Base-by-base conservation (phyloP, 768 basidiomycete genomes). In the Amanita polypyramis region DNA sequence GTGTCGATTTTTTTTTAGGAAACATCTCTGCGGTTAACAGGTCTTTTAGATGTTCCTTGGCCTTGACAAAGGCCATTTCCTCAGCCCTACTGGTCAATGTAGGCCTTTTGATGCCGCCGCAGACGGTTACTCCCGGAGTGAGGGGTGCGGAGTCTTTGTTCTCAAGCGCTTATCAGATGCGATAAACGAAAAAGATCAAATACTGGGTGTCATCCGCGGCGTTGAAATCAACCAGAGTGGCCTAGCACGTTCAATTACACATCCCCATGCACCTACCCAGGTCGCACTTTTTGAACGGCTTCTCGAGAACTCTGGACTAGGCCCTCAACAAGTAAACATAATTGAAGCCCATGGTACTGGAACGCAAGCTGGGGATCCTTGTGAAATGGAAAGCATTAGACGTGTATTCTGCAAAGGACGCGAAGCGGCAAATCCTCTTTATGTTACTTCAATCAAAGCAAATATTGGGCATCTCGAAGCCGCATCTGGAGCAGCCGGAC, bases 261-360 rank as follows among this genome's bases (percentile, higher is more conserved):
- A 80, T 50, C 85, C 85, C 1, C 84, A 89, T 56, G 61, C 64
- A 0, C 71, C 75, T 2, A 77, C 83, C 1, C 85, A 86, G 54
- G 62, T 67, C 5, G 54, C 60, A 10, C 74, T 89, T n/a, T 74
- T 85, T 52, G 58, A 58, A 33, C 67, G 62, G 2, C 60, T 82
- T 17, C 60, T 84, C 11, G 55, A 62, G 11, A 63, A 61, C 35
- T 64, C 79, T 14, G 69, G 70, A 3, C 56, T 82, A 9, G 58
- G 64, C 34, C 63, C 77, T 0, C 55, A 54, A 32, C 66, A 73
- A 2, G 64, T 89, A 45, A 76, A 72, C 51, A 74, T 85, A 19
- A 70, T 82, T 17, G 86, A 89, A 58, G 82, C 82, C 2, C 85
- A 88, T 58, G 85, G 82, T 1, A 82, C 85, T 1, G 86, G 79